Evolutionary conservation across 352 stramenopile species (phyloP).

Genomic region (Thalassiosira exigua): DNA sequence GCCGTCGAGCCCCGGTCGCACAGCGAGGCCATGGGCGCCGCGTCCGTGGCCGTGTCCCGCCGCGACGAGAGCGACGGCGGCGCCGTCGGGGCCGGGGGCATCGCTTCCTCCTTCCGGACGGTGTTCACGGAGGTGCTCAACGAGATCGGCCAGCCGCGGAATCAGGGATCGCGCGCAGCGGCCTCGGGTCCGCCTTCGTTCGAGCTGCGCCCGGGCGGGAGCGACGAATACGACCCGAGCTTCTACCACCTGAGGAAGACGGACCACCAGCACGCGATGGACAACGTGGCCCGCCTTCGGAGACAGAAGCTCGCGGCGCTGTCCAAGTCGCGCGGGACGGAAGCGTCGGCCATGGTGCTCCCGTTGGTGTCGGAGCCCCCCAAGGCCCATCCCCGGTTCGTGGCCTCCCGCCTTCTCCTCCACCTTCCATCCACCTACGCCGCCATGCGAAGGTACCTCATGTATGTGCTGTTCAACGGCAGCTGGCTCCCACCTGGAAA

Average conservation of each 20-base stretch:
- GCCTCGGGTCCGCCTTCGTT: slow-evolving; percentile 73
- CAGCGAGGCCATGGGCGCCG: slow-evolving; percentile 77
- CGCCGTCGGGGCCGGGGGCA: slow-evolving; percentile 54
- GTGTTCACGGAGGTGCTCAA: slow-evolving; percentile 79
- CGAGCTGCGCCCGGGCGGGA: slow-evolving; percentile 72
- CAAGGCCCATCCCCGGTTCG: slow-evolving; percentile 81
- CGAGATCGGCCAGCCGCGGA: slow-evolving; percentile 78
- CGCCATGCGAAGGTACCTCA: slow-evolving; percentile 74
- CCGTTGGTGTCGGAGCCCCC: slow-evolving; percentile 78
- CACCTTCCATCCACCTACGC: slow-evolving; percentile 81
- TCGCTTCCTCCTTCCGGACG: slow-evolving; percentile 65
- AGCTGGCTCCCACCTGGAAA: slow-evolving; percentile 79
- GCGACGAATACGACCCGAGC: slow-evolving; percentile 85
- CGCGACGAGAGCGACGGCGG: slow-evolving; percentile 77
- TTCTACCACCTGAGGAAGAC: slow-evolving; percentile 83
- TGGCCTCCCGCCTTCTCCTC: slow-evolving; percentile 78
- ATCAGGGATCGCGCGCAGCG: slow-evolving; percentile 58
- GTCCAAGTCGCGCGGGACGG: slow-evolving; percentile 19
- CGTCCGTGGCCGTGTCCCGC: slow-evolving; percentile 69
- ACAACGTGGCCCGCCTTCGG: slow-evolving; percentile 77
- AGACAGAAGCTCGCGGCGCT: slow-evolving; percentile 64
- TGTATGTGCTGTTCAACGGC: slow-evolving; percentile 82
- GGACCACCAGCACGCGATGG: slow-evolving; percentile 86
- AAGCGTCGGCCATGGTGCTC: slow-evolving; percentile 57
- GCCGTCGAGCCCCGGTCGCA: slow-evolving; percentile 78